Evolutionary conservation across 352 stramenopile genomes (phyloP).

Genomic region (Phytopythium vexans): DNA sequence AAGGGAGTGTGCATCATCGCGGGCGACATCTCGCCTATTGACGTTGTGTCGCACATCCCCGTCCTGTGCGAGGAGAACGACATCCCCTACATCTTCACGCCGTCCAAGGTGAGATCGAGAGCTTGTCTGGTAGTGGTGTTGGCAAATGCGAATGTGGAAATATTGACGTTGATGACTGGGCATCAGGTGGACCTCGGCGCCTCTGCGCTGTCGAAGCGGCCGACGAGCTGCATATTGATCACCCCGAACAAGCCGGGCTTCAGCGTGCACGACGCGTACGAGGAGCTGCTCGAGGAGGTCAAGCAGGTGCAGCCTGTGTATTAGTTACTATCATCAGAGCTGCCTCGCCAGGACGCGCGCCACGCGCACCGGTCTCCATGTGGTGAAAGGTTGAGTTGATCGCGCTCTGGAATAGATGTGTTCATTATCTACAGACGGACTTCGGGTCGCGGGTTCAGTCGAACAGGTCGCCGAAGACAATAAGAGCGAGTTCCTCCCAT

Average conservation of each 20-base stretch:
- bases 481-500: slow-evolving; percentile 66
- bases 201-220: slow-evolving; percentile 96
- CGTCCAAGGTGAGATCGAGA: slow-evolving; percentile 85
- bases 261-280: slow-evolving; percentile 85
- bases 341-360: too few relatives aligned
- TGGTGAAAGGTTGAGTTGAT: too few relatives aligned
- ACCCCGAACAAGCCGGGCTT: slow-evolving; percentile 91
- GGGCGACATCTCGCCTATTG: slow-evolving; percentile 99
- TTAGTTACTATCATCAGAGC: slow-evolving; percentile 25
- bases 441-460: slow-evolving; percentile 5
- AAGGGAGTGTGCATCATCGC: slow-evolving; percentile 98
- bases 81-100: slow-evolving; percentile 98
- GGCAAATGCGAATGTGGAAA: background rate
- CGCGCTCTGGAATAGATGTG: too few relatives aligned
- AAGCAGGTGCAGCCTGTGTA: slow-evolving; percentile 87
- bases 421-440: too few relatives aligned
- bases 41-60: slow-evolving; percentile 99
- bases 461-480: slow-evolving; percentile 66
- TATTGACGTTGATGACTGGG: slow-evolving; percentile 8
- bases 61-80: slow-evolving; percentile 98
- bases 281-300: slow-evolving; percentile 87
- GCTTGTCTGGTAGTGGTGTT: background rate
- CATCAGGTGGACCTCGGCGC: slow-evolving; percentile 90
- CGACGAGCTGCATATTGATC: slow-evolving; percentile 98
- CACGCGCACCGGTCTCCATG: too few relatives aligned